phyloP scores from a whole-genome alignment of 805 yeast genomes.

The Suhomyces sp. region DNA sequence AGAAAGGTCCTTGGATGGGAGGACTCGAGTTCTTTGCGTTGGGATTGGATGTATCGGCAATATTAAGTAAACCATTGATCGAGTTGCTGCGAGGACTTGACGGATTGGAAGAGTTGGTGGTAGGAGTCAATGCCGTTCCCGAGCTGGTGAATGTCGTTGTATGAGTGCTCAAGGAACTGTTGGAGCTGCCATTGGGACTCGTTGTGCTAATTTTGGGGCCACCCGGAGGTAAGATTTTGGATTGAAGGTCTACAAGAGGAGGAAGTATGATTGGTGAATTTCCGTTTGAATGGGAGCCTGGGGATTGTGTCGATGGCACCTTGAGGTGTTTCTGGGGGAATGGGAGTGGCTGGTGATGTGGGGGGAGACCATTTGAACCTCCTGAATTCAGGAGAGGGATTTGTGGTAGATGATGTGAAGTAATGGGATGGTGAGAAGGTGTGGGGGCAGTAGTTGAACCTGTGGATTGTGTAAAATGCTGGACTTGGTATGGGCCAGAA shows the following conservation, averaged over 20 bases:
- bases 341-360: conserved; percentile 11
- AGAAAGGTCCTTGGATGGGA: conserved; percentile 46
- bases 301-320: too few species aligned
- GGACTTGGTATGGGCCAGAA: too few species aligned
- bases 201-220: conserved; percentile 4
- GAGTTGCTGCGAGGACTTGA: conserved; percentile 10
- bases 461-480: too few species aligned
- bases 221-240: conserved; percentile 9
- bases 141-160: too few species aligned
- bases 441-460: neutral
- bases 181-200: conserved; percentile 1
- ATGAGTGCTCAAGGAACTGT: conserved; percentile 2
- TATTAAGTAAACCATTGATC: conserved; percentile 11
- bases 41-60: conserved; percentile 12
- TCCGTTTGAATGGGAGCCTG: conserved; percentile 4
- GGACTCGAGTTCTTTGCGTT: conserved; percentile 19
- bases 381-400: neutral
- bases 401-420: neutral
- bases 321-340: conserved; percentile 12
- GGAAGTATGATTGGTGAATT: conserved; percentile 30
- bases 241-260: conserved; percentile 22
- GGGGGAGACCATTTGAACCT: conserved; percentile 1
- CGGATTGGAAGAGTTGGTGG: conserved; percentile 6
- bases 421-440: neutral
- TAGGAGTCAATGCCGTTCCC: neutral